Percentiles rank a stretch among this genome's conserved stretches.
phyloP scores from a whole-genome alignment of 129 eudicot species.

The Heracleum sosnowskyi region DNA sequence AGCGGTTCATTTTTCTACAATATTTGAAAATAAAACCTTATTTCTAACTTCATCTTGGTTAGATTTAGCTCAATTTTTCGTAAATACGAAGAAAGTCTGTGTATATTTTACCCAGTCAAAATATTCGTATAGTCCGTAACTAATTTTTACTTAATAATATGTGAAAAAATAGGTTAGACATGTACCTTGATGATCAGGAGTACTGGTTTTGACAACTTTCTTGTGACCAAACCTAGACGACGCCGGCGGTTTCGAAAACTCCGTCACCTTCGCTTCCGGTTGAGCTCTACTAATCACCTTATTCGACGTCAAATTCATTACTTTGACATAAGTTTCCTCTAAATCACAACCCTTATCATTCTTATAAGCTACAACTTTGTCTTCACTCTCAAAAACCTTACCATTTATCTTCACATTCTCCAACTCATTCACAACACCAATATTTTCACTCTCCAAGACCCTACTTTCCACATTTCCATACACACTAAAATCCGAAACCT shows the following conservation, averaged over 20 bases:
- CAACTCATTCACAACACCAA: background rate
- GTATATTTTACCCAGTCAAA: background rate
- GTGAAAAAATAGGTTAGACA: background rate
- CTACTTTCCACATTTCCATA: background rate
- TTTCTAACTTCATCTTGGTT: too few relatives aligned
- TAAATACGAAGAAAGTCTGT: background rate
- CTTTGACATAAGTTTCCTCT: background rate
- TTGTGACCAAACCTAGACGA: constrained; percentile 68
- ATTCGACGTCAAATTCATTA: background rate
- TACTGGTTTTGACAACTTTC: constrained; percentile 37
- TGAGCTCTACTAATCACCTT: background rate
- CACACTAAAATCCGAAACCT: background rate
- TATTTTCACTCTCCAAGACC: background rate
- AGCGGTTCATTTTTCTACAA: background rate
- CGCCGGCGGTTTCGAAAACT: constrained; percentile 36
- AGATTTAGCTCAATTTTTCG: too few relatives aligned
- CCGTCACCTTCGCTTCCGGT: background rate
- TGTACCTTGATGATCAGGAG: constrained; percentile 26
- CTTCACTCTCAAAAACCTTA: background rate
- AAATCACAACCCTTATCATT: background rate
- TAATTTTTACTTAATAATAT: too few relatives aligned
- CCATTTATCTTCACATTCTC: background rate
- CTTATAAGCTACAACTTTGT: background rate
- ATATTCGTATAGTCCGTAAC: too few relatives aligned
- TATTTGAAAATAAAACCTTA: too few relatives aligned